These are phyloP conservation scores for Barnettozyma pratensis DNA, from an alignment of 805 yeast genomes.

Conservation along the genomic window DNA sequence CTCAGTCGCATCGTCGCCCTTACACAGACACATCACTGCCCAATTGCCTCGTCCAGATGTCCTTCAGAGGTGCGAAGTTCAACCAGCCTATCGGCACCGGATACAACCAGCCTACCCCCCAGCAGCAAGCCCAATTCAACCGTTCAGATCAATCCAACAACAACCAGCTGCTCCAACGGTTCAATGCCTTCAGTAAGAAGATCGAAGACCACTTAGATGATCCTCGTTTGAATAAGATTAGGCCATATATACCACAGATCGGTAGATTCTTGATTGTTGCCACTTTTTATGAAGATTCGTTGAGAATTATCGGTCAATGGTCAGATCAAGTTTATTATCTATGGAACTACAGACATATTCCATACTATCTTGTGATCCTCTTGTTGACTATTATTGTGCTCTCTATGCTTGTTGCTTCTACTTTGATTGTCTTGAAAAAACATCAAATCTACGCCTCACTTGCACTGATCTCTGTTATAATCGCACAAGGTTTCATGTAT, in stretches of 20 bases:
- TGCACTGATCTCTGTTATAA: constrained; percentile 62
- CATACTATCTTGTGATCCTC: constrained; percentile 70
- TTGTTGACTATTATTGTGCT: constrained; percentile 60
- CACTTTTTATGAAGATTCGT: constrained; percentile 86
- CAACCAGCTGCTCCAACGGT: background rate
- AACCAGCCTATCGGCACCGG: constrained; percentile 21
- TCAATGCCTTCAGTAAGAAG: background rate
- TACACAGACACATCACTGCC: background rate
- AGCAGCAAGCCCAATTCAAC: constrained; percentile 6
- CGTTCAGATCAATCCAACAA: background rate
- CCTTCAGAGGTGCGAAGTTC: constrained; percentile 26
- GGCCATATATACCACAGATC: constrained; percentile 77
- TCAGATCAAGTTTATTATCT: constrained; percentile 82
- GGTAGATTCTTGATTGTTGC: constrained; percentile 91
- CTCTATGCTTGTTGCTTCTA: constrained; percentile 70
- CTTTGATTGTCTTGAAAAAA: constrained; percentile 63
- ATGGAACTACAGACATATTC: constrained; percentile 72
- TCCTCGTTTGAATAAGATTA: constrained; percentile 42
- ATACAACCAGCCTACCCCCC: constrained; percentile 9
- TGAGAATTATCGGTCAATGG: constrained; percentile 86
- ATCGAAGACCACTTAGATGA: constrained; percentile 52
- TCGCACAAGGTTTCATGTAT: constrained; percentile 81
- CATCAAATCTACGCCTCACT: constrained; percentile 66
- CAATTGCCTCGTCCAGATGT: constrained; percentile 1
- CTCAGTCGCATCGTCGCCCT: background rate